Percentiles rank a stretch among this genome's conserved stretches.
Evolutionary conservation across 2,329 filamentous ascomycete genomes (phyloP).

Genomic region (Fragosphaeria purpurea): DNA sequence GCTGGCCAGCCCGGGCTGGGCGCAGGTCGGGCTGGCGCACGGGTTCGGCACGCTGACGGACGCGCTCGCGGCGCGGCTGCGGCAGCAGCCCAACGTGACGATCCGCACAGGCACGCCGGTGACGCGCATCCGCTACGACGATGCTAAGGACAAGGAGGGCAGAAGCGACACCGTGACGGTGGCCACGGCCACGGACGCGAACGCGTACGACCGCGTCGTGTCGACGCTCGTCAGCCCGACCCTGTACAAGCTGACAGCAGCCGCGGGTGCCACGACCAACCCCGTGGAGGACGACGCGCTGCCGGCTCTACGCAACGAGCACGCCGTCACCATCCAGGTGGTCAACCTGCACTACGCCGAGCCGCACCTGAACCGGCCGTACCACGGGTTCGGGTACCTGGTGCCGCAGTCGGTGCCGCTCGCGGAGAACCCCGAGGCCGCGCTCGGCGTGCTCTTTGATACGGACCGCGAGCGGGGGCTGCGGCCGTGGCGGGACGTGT

Average conservation of each 20-base stretch:
- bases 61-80: constrained; percentile 41
- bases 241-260: constrained; percentile 23
- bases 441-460: constrained; percentile 86
- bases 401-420: constrained; percentile 55
- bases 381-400: constrained; percentile 80
- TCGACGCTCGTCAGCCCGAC: constrained; percentile 49
- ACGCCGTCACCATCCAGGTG: constrained; percentile 75
- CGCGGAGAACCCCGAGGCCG: constrained; percentile 22
- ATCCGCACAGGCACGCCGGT: constrained; percentile 43
- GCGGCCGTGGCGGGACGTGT: constrained; percentile 5
- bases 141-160: neutral
- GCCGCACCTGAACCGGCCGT: constrained; percentile 48
- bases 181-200: neutral
- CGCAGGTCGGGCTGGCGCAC: constrained; percentile 37
- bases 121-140: constrained; percentile 31
- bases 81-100: constrained; percentile 45
- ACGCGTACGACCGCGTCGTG: constrained; percentile 47
- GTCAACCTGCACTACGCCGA: constrained; percentile 79
- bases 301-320: constrained; percentile 40
- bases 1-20: constrained; percentile 18
- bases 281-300: constrained; percentile 18
- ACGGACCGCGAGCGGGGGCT: constrained; percentile 43
- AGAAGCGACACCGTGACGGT: constrained; percentile 6
- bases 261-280: neutral
- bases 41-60: constrained; percentile 56